Evolutionary conservation across 2,329 filamentous ascomycete genomes (phyloP).

Genomic region (Tolypocladium album): DNA sequence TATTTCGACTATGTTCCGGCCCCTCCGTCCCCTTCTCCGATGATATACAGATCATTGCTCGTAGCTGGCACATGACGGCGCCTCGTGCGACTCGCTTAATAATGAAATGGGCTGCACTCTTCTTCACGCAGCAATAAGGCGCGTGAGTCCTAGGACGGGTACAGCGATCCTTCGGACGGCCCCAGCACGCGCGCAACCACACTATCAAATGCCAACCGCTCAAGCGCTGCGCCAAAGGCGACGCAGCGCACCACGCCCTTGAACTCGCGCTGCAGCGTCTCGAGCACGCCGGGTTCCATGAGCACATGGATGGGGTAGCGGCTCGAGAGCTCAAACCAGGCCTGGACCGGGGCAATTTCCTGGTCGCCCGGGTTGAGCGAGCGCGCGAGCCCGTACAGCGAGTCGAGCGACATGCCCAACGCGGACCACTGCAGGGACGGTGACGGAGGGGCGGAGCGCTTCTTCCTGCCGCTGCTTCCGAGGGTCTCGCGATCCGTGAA

Average conservation of each 20-base stretch:
- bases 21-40: not conserved
- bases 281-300: conserved; percentile 22
- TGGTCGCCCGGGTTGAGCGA: conserved; percentile 28
- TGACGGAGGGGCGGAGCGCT: conserved; percentile 8
- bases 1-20: not conserved
- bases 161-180: conserved; percentile 3
- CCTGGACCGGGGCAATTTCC: conserved; percentile 41
- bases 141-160: not conserved
- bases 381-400: conserved; percentile 32
- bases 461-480: not conserved
- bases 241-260: conserved; percentile 33
- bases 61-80: not conserved
- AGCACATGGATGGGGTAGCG: conserved; percentile 28
- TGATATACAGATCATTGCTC: not conserved
- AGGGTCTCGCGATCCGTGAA: conserved; percentile 14
- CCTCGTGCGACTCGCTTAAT: not conserved
- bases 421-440: conserved; percentile 24
- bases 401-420: conserved; percentile 28
- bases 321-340: conserved; percentile 40
- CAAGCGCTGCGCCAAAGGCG: conserved; percentile 36
- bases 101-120: not conserved
- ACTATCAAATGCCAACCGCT: conserved; percentile 34
- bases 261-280: conserved; percentile 28
- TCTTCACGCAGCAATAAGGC: too few relatives aligned
- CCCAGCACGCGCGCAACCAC: conserved; percentile 28